phyloP scores from a whole-genome alignment of 495 filamentous ascomycete species.

The Pyrenopolyporus hunteri region DNA sequence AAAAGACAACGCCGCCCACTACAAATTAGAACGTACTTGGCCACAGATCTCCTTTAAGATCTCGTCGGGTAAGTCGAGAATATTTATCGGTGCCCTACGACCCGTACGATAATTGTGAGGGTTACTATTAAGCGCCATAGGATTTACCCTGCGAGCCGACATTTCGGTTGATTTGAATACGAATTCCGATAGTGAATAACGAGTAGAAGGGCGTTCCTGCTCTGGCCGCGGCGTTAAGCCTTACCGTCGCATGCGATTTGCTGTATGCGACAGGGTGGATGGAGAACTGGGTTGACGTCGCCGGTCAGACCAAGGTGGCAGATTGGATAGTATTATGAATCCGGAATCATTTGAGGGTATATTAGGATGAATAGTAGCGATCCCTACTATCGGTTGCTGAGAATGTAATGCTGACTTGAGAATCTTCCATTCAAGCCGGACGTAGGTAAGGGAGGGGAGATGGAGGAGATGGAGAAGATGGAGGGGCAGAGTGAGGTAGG shows the following conservation, averaged over 20 bases:
- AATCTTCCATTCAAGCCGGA: background rate
- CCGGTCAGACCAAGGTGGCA: too few species aligned
- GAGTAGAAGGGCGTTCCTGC: background rate
- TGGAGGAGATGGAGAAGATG: background rate
- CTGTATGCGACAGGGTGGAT: too few species aligned
- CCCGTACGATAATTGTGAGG: background rate
- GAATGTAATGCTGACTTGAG: conserved; percentile 5
- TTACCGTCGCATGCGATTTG: background rate
- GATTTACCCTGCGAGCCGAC: background rate
- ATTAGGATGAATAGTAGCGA: background rate
- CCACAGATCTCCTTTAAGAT: conserved; percentile 58
- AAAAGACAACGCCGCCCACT: background rate
- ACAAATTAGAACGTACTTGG: conserved; percentile 45
- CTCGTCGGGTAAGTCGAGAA: conserved; percentile 57
- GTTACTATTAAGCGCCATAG: conserved; percentile 8
- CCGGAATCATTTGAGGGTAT: background rate
- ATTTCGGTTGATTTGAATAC: background rate
- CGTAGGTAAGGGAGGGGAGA: background rate
- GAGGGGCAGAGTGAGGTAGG: background rate
- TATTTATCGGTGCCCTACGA: conserved; percentile 16
- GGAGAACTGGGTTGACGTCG: too few species aligned
- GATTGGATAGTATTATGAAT: background rate
- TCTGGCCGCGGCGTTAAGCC: background rate
- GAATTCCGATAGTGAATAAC: background rate
- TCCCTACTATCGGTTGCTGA: background rate